These are phyloP conservation scores for Sideroxylon spinosum DNA, from an alignment of 179 eudicot species.

Conservation along the genomic window DNA sequence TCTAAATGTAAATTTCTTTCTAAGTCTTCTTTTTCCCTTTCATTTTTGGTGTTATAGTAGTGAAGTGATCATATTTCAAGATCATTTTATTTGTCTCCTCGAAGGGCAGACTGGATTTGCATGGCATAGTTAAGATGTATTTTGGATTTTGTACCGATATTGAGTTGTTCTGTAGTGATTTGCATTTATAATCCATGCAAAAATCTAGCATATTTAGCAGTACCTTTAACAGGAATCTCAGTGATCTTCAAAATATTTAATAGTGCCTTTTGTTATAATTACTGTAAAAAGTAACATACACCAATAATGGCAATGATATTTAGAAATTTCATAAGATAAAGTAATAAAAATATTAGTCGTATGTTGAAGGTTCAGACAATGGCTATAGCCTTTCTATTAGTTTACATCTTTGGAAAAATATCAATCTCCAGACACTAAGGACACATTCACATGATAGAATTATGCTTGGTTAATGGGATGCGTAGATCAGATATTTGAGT, in stretches of 20 bases:
- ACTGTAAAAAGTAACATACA: too few species aligned
- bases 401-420: background rate
- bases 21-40: background rate
- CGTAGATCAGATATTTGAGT: background rate
- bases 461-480: conserved; percentile 10
- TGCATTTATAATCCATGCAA: too few species aligned
- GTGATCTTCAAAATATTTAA: too few species aligned
- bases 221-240: background rate
- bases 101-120: background rate
- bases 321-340: background rate
- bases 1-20: background rate
- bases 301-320: background rate
- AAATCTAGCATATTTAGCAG: background rate
- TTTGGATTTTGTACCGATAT: background rate
- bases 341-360: background rate
- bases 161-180: background rate
- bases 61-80: background rate
- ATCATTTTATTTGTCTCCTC: background rate
- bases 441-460: background rate
- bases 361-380: background rate
- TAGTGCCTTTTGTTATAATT: background rate
- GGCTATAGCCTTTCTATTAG: background rate
- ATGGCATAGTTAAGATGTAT: background rate
- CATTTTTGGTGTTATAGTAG: background rate
- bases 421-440: background rate